phyloP scores from a whole-genome alignment of 2,329 filamentous ascomycete genomes.

The Teratosphaeria zuluensis region DNA sequence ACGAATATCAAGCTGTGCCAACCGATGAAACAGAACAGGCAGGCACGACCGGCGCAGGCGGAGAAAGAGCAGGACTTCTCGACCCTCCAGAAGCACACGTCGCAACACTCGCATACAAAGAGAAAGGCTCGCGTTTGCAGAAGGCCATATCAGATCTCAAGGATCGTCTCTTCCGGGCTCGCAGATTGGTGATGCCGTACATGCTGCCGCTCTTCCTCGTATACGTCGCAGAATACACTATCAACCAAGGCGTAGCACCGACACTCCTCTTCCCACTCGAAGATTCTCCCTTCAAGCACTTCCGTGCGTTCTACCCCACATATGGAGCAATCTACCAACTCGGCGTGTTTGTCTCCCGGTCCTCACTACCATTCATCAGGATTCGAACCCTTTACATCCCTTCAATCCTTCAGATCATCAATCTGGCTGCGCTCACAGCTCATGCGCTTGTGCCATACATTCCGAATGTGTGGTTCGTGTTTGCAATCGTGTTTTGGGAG shows the following conservation, averaged over 20 bases:
- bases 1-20: conserved; percentile 31
- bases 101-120: conserved; percentile 16
- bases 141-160: conserved; percentile 10
- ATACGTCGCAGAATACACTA: conserved; percentile 93
- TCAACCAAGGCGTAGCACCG: conserved; percentile 88
- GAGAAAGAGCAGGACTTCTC: conserved; percentile 23
- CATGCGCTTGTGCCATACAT: conserved; percentile 71
- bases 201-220: conserved; percentile 90
- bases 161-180: conserved; percentile 51
- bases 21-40: conserved; percentile 2
- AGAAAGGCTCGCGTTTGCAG: not conserved
- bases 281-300: conserved; percentile 67
- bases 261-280: conserved; percentile 77
- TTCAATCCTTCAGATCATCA: conserved; percentile 69
- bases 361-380: conserved; percentile 77
- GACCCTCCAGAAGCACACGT: conserved; percentile 17
- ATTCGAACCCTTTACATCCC: conserved; percentile 74
- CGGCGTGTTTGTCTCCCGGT: conserved; percentile 89
- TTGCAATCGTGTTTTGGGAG: conserved; percentile 84
- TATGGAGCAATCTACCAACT: conserved; percentile 93
- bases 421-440: conserved; percentile 61
- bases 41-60: not conserved
- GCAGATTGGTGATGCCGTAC: conserved; percentile 61
- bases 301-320: conserved; percentile 83
- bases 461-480: conserved; percentile 78